phyloP scores from a whole-genome alignment of 75 land plant species.

The Pseudotsuga menziesii region DNA sequence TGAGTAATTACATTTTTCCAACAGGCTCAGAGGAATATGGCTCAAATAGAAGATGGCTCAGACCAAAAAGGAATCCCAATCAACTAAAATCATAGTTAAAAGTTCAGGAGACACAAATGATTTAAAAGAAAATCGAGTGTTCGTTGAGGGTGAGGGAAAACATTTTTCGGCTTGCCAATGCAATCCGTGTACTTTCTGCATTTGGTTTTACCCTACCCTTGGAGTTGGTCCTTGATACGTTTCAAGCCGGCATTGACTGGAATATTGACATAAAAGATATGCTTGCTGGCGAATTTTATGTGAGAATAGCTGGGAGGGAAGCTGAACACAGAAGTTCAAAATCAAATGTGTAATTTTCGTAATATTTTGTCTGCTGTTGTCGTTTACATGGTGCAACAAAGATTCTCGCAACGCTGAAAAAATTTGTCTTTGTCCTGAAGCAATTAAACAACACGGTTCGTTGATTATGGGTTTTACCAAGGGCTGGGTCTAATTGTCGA shows the following conservation, averaged over 20 bases:
- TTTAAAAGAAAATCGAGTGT: constrained; percentile 20
- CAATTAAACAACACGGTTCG: background rate
- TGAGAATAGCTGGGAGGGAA: constrained; percentile 73
- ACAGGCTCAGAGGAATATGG: too few species aligned
- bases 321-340: constrained; percentile 43
- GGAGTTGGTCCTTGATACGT: constrained; percentile 61
- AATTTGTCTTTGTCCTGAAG: background rate
- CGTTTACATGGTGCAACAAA: too few species aligned
- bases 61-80: constrained; percentile 19
- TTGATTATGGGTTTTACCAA: background rate
- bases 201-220: constrained; percentile 61
- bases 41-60: constrained; percentile 11
- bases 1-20: too few species aligned
- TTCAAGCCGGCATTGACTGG: constrained; percentile 44
- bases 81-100: background rate
- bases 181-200: constrained; percentile 65
- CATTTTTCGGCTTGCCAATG: constrained; percentile 85
- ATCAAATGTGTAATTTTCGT: constrained; percentile 7
- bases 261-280: constrained; percentile 69
- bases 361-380: background rate
- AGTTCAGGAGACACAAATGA: constrained; percentile 4
- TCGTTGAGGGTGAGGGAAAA: constrained; percentile 50
- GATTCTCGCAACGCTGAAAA: too few species aligned
- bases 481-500: background rate
- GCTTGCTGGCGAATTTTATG: constrained; percentile 82